Evolutionary conservation across 1,139 yeast genomes (phyloP).

Genomic region (Dujonia santamariae): DNA sequence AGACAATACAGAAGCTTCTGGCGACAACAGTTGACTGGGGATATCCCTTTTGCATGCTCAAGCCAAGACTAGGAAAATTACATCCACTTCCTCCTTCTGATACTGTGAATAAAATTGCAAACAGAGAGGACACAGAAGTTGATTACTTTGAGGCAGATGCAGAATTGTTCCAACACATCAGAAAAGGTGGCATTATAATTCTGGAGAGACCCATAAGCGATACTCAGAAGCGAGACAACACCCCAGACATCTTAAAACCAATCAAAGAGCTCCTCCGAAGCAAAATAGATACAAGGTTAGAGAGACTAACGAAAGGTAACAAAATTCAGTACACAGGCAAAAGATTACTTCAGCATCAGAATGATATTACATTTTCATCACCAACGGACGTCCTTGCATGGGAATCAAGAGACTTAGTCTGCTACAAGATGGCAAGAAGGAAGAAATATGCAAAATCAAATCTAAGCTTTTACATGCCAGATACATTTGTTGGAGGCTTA

Average conservation of each 20-base stretch:
- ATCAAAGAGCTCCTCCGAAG: conserved; percentile 8
- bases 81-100: conserved; percentile 9
- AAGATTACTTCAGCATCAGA: conserved; percentile 15
- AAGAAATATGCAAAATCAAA: conserved; percentile 54
- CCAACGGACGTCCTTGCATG: conserved; percentile 25
- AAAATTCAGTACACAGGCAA: conserved; percentile 27
- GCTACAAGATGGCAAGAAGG: conserved; percentile 64
- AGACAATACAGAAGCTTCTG: conserved; percentile 29
- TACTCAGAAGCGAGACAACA: neutral
- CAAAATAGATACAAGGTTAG: conserved; percentile 21
- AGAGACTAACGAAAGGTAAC: conserved; percentile 18
- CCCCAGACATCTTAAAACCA: neutral
- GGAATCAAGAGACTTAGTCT: conserved; percentile 36
- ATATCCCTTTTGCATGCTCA: conserved; percentile 46
- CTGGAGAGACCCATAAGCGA: neutral
- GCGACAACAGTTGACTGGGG: conserved; percentile 52
- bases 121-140: no score
- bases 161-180: neutral
- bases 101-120: conserved; percentile 13
- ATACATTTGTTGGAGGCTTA: conserved; percentile 64
- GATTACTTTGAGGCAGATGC: neutral
- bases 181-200: neutral
- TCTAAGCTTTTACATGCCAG: conserved; percentile 52
- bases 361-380: conserved; percentile 19
- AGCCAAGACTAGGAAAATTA: conserved; percentile 21